These are phyloP conservation scores for Cutaneotrichosporon sp. DNA, from an alignment of 1,284 basidiomycete genomes.

Conservation along the genomic window DNA sequence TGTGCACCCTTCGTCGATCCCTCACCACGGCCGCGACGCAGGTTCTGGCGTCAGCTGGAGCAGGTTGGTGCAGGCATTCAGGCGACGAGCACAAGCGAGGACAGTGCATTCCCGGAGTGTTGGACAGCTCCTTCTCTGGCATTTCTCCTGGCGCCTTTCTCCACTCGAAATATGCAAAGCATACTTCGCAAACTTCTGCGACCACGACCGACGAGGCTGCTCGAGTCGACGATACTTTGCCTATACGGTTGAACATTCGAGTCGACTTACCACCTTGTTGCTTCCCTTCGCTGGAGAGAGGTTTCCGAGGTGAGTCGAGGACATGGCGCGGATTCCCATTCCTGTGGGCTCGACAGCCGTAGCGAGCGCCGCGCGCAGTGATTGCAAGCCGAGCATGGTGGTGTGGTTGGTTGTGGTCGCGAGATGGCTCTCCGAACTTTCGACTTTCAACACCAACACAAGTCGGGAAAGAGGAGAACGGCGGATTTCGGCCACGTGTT, in stretches of 20 bases:
- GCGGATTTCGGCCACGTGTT: not conserved
- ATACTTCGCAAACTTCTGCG: no score
- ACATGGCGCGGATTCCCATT: slow-evolving; percentile 21
- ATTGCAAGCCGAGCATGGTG: slow-evolving; percentile 3
- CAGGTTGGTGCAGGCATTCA: no score
- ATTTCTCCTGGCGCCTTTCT: no score
- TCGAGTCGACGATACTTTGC: not conserved
- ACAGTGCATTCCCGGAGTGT: no score
- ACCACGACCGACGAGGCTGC: not conserved
- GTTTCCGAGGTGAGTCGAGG: slow-evolving; percentile 34
- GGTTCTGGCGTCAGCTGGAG: slow-evolving; percentile 59
- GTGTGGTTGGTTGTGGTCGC: not conserved
- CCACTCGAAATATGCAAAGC: no score
- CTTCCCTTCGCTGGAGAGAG: slow-evolving; percentile 39
- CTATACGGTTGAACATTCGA: slow-evolving; percentile 6
- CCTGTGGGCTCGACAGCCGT: slow-evolving; percentile 15
- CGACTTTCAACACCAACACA: slow-evolving; percentile 4
- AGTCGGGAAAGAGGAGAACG: no score
- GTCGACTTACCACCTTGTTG: slow-evolving; percentile 30
- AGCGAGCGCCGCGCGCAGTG: slow-evolving; percentile 2
- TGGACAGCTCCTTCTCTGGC: no score
- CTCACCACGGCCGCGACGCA: slow-evolving; percentile 89
- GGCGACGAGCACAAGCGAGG: no score
- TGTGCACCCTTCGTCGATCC: slow-evolving; percentile 87
- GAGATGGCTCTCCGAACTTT: not conserved